A percentile compares a stretch with the other conserved stretches of the same genome.
Evolutionary conservation across 1,284 basidiomycete genomes (phyloP).

Genomic region (Chalciporus piperatoides): DNA sequence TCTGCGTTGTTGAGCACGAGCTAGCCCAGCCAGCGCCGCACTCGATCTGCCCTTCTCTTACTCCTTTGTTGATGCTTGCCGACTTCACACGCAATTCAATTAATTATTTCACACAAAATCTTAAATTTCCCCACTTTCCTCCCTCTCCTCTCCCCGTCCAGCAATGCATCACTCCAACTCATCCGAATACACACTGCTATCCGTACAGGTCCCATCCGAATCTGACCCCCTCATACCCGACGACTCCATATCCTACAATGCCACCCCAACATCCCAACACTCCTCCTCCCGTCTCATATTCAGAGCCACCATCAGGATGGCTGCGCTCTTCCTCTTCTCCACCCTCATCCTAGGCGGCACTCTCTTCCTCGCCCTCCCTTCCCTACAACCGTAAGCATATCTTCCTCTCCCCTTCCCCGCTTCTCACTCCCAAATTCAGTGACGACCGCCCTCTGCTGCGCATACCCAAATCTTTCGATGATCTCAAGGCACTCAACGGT

Average conservation of each 20-base stretch:
- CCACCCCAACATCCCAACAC: slow-evolving; percentile 24
- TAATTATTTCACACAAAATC: slow-evolving; percentile 1
- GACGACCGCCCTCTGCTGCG: slow-evolving; percentile 70
- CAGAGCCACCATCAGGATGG: slow-evolving; percentile 80
- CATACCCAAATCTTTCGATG: slow-evolving; percentile 79
- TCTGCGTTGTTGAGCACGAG: slow-evolving; percentile 20
- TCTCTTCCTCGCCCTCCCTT: slow-evolving; percentile 77
- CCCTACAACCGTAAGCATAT: slow-evolving; percentile 66
- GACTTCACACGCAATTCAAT: slow-evolving; percentile 11
- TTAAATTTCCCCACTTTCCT: not conserved
- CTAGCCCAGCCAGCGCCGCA: slow-evolving; percentile 13
- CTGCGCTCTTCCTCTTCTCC: slow-evolving; percentile 69
- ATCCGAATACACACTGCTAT: slow-evolving; percentile 64
- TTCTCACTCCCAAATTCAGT: slow-evolving; percentile 37
- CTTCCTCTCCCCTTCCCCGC: not conserved
- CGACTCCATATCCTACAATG: slow-evolving; percentile 33
- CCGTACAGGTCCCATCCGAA: slow-evolving; percentile 36
- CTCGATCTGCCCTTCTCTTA: not conserved
- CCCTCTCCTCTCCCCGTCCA: too few relatives aligned
- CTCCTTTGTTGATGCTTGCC: slow-evolving; percentile 28
- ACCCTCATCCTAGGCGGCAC: slow-evolving; percentile 67
- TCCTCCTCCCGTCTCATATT: slow-evolving; percentile 59
- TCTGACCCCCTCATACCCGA: slow-evolving; percentile 25
- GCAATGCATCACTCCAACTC: slow-evolving; percentile 37
- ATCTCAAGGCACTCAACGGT: slow-evolving; percentile 76